Percentiles rank a stretch among this genome's conserved stretches.
These are phyloP conservation scores for Pichia kluyveri DNA, from an alignment of 805 yeast genomes.

Conservation along the genomic window DNA sequence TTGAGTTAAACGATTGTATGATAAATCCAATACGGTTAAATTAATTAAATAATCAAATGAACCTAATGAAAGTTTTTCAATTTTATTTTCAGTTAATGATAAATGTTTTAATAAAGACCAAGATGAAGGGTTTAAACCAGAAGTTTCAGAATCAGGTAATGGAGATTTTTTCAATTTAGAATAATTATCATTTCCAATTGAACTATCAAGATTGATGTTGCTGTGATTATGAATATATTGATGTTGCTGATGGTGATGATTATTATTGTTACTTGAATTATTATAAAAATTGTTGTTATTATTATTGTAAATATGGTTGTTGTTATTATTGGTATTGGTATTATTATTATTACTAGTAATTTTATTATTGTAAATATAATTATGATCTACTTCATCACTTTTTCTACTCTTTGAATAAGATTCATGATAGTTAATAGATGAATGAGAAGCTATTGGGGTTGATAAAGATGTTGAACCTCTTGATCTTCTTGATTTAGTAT, in stretches of 20 bases:
- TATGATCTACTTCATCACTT: neutral
- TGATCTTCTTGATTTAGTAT: slow-evolving; percentile 9
- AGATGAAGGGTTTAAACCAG: slow-evolving; percentile 1
- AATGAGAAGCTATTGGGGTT: neutral
- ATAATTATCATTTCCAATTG: neutral
- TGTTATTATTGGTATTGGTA: neutral
- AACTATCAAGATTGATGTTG: neutral
- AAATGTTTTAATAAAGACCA: slow-evolving; percentile 34
- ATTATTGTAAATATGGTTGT: neutral
- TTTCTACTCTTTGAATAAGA: neutral
- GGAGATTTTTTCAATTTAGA: neutral
- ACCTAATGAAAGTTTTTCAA: slow-evolving; percentile 23
- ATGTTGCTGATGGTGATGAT: too few species aligned
- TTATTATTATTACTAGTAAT: too few species aligned
- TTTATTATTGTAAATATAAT: too few species aligned
- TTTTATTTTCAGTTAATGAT: slow-evolving; percentile 32
- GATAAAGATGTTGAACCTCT: slow-evolving; percentile 9
- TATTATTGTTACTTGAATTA: too few species aligned
- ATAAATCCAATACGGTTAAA: slow-evolving; percentile 41
- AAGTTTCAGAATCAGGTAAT: neutral
- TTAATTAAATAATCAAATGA: slow-evolving; percentile 25
- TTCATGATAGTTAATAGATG: neutral
- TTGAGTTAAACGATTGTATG: slow-evolving; percentile 40
- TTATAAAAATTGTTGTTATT: neutral
- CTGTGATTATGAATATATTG: neutral